phyloP scores from a whole-genome alignment of 345 rosid species.

The Citrus maxima region DNA sequence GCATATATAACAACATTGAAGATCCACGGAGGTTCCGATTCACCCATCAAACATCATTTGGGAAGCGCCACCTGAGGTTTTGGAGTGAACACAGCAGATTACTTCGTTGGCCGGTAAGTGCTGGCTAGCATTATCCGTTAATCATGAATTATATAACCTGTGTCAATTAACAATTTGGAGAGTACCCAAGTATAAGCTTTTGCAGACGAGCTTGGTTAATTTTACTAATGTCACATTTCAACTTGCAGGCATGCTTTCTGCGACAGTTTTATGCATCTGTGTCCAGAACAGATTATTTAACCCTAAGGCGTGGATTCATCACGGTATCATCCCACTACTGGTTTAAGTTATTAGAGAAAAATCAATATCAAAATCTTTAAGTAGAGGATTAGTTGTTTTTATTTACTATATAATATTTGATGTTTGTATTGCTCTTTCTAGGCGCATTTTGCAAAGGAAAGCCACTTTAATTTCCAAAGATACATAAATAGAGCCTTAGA shows the following conservation, averaged over 20 bases:
- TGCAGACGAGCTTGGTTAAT: not conserved
- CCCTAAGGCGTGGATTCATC: conserved; percentile 79
- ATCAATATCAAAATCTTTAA: not conserved
- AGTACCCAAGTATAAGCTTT: not conserved
- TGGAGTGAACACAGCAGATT: conserved; percentile 42
- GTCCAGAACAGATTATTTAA: conserved; percentile 64
- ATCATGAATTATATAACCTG: not conserved
- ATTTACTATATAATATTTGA: not conserved
- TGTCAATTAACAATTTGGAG: not conserved
- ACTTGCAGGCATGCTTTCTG: conserved; percentile 48
- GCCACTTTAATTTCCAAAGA: conserved; percentile 67
- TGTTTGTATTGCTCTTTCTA: conserved; percentile 13
- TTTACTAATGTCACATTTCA: not conserved
- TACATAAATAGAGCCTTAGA: conserved; percentile 76
- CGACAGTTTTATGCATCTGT: conserved; percentile 76
- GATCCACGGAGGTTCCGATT: conserved; percentile 55
- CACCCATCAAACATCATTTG: conserved; percentile 58
- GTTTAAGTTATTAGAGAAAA: not conserved
- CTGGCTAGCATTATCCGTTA: not conserved
- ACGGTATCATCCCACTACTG: conserved; percentile 31
- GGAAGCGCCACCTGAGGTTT: conserved; percentile 46
- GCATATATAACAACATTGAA: not conserved
- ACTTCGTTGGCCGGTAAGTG: conserved; percentile 54
- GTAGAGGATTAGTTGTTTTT: not conserved
- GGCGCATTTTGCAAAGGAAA: conserved; percentile 72